These are phyloP conservation scores for Papiliotrema terrestris DNA, from an alignment of 1,284 basidiomycete genomes.

Conservation along the genomic window DNA sequence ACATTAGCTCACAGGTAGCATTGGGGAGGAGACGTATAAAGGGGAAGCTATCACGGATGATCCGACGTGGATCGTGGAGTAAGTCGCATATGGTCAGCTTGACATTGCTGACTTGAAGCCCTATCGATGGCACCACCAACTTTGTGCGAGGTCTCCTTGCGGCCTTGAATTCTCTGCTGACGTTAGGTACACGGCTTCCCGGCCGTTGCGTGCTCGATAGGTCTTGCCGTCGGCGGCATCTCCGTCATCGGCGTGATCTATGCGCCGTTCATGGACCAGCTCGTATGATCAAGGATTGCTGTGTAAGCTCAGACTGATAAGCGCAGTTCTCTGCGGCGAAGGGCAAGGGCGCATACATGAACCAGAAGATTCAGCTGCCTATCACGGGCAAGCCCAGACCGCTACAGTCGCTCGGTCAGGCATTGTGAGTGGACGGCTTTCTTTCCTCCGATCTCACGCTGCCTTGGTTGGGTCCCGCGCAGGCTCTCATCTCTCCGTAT, in stretches of 20 bases:
- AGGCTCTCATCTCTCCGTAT: no score
- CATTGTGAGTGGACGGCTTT: constrained; percentile 51
- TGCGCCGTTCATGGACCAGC: constrained; percentile 84
- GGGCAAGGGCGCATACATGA: constrained; percentile 76
- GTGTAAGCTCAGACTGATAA: constrained; percentile 4
- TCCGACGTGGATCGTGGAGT: constrained; percentile 73
- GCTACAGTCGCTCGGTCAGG: constrained; percentile 70
- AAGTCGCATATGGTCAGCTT: constrained; percentile 60
- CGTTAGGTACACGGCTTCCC: constrained; percentile 60
- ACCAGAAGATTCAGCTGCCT: constrained; percentile 58
- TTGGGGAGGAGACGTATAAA: constrained; percentile 84
- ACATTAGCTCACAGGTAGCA: constrained; percentile 55
- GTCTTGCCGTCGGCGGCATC: constrained; percentile 73
- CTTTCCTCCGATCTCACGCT: neutral
- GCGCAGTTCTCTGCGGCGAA: constrained; percentile 70
- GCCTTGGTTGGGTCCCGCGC: no score
- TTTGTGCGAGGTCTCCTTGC: no score
- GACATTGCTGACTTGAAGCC: constrained; percentile 23
- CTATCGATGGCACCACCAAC: constrained; percentile 68
- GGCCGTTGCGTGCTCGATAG: constrained; percentile 85
- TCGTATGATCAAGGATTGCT: constrained; percentile 50
- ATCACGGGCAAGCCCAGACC: constrained; percentile 71
- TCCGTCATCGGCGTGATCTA: constrained; percentile 87
- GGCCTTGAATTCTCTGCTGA: constrained; percentile 6
- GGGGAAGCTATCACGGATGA: constrained; percentile 72